Evolutionary conservation across 2,329 filamentous ascomycete genomes (phyloP).

Genomic region (Daldinia sp.): DNA sequence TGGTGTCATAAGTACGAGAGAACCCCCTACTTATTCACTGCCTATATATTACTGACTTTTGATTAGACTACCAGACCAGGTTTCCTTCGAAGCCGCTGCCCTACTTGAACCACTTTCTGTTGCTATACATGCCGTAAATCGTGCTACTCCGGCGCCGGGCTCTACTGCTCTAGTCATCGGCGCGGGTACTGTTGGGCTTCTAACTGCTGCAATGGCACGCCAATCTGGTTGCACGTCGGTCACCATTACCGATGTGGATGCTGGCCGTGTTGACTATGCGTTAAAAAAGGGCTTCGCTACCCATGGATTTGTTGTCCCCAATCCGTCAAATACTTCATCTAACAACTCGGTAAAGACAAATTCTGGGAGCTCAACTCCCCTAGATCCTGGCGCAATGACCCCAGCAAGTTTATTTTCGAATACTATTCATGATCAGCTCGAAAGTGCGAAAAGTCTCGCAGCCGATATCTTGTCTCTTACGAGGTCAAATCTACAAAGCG

Average conservation of each 20-base stretch:
- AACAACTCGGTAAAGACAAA: conserved; percentile 58
- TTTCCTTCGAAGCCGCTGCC: conserved; percentile 70
- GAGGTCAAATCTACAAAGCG: conserved; percentile 51
- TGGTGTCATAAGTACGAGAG: conserved; percentile 71
- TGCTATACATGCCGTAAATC: conserved; percentile 71
- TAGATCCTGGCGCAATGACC: conserved; percentile 56
- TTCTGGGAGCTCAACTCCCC: conserved; percentile 63
- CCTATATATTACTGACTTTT: conserved; percentile 38
- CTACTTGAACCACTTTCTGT: conserved; percentile 73
- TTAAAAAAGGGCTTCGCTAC: conserved; percentile 70
- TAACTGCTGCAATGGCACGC: conserved; percentile 72
- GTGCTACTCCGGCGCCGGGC: conserved; percentile 64
- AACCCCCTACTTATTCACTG: conserved; percentile 8
- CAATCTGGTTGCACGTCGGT: conserved; percentile 70
- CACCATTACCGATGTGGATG: conserved; percentile 71
- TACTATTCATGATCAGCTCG: conserved; percentile 61
- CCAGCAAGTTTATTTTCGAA: conserved; percentile 60
- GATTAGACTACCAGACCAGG: conserved; percentile 66
- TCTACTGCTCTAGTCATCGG: conserved; percentile 73
- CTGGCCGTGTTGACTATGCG: conserved; percentile 70
- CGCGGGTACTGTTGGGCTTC: conserved; percentile 71
- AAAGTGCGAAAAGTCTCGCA: conserved; percentile 63
- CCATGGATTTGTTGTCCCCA: conserved; percentile 67
- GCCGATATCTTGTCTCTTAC: conserved; percentile 62
- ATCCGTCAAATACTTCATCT: conserved; percentile 57